A percentile compares a stretch with the other conserved stretches of the same genome.
These are phyloP conservation scores for Nannizzia gypsea DNA, from an alignment of 2,329 filamentous ascomycete genomes.

Conservation along the genomic window DNA sequence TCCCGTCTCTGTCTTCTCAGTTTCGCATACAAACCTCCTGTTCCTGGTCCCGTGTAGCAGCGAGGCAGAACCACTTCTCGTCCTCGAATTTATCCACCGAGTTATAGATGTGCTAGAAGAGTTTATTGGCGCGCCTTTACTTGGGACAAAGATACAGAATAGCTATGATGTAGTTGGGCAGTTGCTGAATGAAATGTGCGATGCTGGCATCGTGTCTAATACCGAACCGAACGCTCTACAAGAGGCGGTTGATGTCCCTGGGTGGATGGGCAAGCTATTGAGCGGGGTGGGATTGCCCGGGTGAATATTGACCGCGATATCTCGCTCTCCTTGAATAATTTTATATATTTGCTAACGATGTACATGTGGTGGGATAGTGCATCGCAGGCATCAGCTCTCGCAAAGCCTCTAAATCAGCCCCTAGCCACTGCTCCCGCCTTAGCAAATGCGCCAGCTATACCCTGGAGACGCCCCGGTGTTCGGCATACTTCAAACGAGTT, in stretches of 20 bases:
- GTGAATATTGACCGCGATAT: conserved; percentile 31
- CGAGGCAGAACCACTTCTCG: conserved; percentile 78
- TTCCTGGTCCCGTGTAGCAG: conserved; percentile 74
- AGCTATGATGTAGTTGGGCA: conserved; percentile 93
- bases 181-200: conserved; percentile 89
- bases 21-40: conserved; percentile 75
- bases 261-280: conserved; percentile 76
- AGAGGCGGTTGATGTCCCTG: conserved; percentile 84
- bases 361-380: conserved; percentile 21
- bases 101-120: conserved; percentile 88
- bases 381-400: conserved; percentile 31
- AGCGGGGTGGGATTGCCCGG: conserved; percentile 76
- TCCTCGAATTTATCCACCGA: conserved; percentile 88
- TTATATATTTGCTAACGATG: background rate
- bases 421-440: conserved; percentile 24
- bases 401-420: conserved; percentile 31
- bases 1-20: conserved; percentile 76
- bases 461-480: conserved; percentile 86
- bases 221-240: conserved; percentile 88
- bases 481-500: conserved; percentile 94
- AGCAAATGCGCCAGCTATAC: conserved; percentile 46
- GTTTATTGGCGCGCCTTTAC: conserved; percentile 76
- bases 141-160: conserved; percentile 74
- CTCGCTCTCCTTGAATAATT: background rate
- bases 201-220: conserved; percentile 76